phyloP scores from a whole-genome alignment of 2,329 filamentous ascomycete genomes.

The Epicoccum nigrum region DNA sequence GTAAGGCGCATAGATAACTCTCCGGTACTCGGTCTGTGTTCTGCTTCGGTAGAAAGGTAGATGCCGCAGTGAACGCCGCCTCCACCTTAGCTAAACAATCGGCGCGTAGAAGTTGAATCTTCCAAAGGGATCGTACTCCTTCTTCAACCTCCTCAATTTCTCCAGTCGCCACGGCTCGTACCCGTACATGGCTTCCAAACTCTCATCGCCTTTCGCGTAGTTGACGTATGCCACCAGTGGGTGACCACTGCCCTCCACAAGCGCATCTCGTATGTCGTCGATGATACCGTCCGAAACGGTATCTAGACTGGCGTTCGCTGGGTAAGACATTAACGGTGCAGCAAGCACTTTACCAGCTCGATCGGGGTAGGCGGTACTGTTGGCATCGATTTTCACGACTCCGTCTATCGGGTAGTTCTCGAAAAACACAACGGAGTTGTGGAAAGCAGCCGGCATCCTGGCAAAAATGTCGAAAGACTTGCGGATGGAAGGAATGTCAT shows the following conservation, averaged over 20 bases:
- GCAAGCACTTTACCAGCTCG: slow-evolving; percentile 21
- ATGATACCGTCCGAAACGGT: background rate
- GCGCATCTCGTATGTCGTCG: background rate
- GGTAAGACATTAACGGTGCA: background rate
- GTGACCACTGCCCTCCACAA: background rate
- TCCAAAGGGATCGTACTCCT: slow-evolving; percentile 40
- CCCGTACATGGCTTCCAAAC: slow-evolving; percentile 41
- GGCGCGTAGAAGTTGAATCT: slow-evolving; percentile 41
- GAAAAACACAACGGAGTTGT: slow-evolving; percentile 19
- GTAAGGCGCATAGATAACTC: background rate
- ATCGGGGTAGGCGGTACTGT: slow-evolving; percentile 29
- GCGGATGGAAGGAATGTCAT: background rate
- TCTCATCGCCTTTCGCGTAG: slow-evolving; percentile 41
- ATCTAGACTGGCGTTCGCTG: slow-evolving; percentile 1
- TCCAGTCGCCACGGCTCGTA: slow-evolving; percentile 43
- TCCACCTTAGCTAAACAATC: slow-evolving; percentile 7
- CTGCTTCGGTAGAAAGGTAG: too few species aligned
- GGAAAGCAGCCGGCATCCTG: background rate
- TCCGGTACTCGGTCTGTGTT: background rate
- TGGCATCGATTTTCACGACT: slow-evolving; percentile 17
- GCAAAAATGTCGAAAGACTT: slow-evolving; percentile 2
- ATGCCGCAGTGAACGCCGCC: too few species aligned
- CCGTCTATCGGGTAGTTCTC: slow-evolving; percentile 27
- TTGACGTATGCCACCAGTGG: slow-evolving; percentile 38
- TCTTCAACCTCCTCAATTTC: slow-evolving; percentile 41